Percentiles rank a stretch among this genome's conserved stretches.
Evolutionary conservation across 129 eudicot genomes (phyloP).

Genomic region (Gnaphalium uliginosum): DNA sequence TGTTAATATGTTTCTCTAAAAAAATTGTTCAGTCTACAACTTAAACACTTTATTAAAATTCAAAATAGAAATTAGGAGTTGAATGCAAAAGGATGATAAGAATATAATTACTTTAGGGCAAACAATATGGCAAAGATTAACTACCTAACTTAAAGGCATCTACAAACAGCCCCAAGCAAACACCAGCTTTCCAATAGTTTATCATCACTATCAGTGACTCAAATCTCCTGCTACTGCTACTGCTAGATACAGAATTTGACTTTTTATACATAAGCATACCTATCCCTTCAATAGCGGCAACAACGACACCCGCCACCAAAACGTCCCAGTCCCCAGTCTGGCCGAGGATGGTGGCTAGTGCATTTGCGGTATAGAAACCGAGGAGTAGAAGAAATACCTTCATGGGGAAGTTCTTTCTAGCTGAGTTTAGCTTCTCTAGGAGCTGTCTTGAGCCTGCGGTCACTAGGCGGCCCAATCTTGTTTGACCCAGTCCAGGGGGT

Average conservation of each 20-base stretch:
- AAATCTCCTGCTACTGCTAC: constrained; percentile 44
- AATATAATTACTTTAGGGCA: constrained; percentile 17
- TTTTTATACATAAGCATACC: constrained; percentile 83
- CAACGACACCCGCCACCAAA: constrained; percentile 88
- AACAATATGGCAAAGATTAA: constrained; percentile 33
- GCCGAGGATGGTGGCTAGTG: constrained; percentile 91
- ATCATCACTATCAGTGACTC: constrained; percentile 73
- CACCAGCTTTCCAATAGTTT: constrained; percentile 98
- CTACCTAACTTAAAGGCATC: constrained; percentile 98
- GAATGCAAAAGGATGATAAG: background rate
- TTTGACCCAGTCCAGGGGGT: constrained; percentile 62
- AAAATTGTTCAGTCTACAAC: background rate
- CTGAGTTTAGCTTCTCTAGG: constrained; percentile 73
- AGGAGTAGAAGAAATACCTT: constrained; percentile 90
- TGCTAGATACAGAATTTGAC: constrained; percentile 27
- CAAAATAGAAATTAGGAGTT: background rate
- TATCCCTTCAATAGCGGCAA: constrained; percentile 92
- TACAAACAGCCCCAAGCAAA: constrained; percentile 94
- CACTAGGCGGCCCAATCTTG: constrained; percentile 83
- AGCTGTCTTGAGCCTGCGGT: constrained; percentile 74
- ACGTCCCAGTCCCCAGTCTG: constrained; percentile 99
- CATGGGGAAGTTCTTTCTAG: constrained; percentile 88
- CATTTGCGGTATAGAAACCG: constrained; percentile 95
- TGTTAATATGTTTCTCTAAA: background rate
- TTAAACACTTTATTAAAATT: constrained; percentile 9